Base-by-base conservation (phyloP, 176 grass and related monocot genomes). In the Urochloa ruziziensis region DNA sequence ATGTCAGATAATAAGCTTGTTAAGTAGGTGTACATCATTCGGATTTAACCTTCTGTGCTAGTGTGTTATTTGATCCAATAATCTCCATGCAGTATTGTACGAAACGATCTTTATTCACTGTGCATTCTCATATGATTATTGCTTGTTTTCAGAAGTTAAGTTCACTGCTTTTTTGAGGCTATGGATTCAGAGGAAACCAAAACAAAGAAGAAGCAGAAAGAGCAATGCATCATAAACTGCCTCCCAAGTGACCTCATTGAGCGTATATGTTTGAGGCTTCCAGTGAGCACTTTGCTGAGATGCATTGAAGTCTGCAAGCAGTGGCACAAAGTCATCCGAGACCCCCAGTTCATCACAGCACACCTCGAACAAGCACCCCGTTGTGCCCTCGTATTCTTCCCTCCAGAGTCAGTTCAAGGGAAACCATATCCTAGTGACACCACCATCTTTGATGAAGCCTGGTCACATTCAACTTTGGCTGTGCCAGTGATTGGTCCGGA, bases 231-330 rank as follows among this genome's bases (percentile, higher is more conserved):
- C 6, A 62, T 78, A 64, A 69, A 1, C 46, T 42, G 17, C 30
- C 58, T 82, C n/a, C 62, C 62, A 7, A 0, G 23, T 48, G 86
- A 82, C 6, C 47, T 77, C 18, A 23, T 88, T 13, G 72, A 77
- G 47, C 40, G 25, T 29, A 77, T 88, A 82, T 58, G 82, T 82
- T 34, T 70, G 2, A 62, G 80, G 53, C 73, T 82, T 70, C 33
- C 79, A 7, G 71, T 82, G 43, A 82, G 63, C 63, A 32, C 73
- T 53, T 67, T 82, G 18, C 23, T 77, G 79, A 62, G 13, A 14
- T 88, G 79, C 18, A 67, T 5, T 53, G 51, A 14, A 42, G 86
- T 88, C 32, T 88, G 86, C 79, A 88, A 82, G 86, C 52, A 40
- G 32, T 82, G 79, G 86, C 24, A 25, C 36, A 58, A 16, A 44